These are phyloP conservation scores for Torulaspora globosa DNA, from an alignment of 1,139 yeast genomes.

Conservation along the genomic window DNA sequence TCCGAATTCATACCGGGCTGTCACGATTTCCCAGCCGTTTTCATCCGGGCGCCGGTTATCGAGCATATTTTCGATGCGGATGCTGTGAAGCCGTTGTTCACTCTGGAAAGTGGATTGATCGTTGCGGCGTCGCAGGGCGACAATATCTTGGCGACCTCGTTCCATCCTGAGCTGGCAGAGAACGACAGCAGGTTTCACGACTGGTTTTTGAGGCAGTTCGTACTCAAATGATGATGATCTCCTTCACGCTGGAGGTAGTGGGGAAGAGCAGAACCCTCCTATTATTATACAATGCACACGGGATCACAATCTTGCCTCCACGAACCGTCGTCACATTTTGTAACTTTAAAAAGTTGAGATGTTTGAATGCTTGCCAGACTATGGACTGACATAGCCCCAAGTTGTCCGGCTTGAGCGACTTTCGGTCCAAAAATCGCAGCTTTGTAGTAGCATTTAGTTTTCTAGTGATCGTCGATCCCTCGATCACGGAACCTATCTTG, in stretches of 20 bases:
- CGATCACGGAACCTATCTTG: constrained; percentile 1
- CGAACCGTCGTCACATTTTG: constrained; percentile 14
- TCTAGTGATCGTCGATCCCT: constrained; percentile 2
- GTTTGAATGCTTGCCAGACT: constrained; percentile 15
- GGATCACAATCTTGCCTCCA: constrained; percentile 20
- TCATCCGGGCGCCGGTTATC: constrained; percentile 78
- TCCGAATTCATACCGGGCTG: constrained; percentile 43
- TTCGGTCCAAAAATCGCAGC: constrained; percentile 1
- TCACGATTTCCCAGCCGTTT: constrained; percentile 53
- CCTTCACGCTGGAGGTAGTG: constrained; percentile 4
- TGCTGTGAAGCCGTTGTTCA: constrained; percentile 45
- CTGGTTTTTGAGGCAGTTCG: constrained; percentile 65
- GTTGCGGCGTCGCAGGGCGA: constrained; percentile 71
- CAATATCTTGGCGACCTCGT: constrained; percentile 64
- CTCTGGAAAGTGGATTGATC: constrained; percentile 41
- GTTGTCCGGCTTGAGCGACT: constrained; percentile 9
- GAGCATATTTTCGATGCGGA: constrained; percentile 39
- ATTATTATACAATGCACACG: constrained; percentile 21
- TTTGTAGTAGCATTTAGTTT: not conserved
- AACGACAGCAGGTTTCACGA: constrained; percentile 59
- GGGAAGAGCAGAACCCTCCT: constrained; percentile 17
- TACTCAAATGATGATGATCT: constrained; percentile 26
- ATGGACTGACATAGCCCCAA: constrained; percentile 16
- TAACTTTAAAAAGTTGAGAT: constrained; percentile 21
- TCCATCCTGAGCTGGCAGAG: constrained; percentile 70